Evolutionary conservation across 1,284 basidiomycete genomes (phyloP), one percentile per base, ranked within the genome.

Genomic region (Cystobasidium pallidum): DNA sequence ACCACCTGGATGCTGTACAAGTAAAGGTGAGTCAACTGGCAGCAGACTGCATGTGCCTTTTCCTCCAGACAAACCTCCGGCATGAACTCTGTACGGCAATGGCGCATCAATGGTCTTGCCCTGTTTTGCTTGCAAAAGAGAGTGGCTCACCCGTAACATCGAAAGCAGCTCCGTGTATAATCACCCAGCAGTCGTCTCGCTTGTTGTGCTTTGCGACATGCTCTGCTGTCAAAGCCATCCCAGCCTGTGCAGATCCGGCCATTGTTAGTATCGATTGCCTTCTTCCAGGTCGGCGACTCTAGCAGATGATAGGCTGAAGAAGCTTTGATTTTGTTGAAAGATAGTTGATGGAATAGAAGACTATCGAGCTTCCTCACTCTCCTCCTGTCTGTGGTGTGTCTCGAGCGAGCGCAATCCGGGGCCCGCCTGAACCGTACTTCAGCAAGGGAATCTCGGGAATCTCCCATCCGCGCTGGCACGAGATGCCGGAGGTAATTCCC

Each of bases 161-260:
- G 41, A 41, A 43, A 64, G 52, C 55, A 41, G 28, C 15, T 88
- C 90, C 91, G 80, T 92, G 91, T 1, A 94, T 88, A 70, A 93
- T 91, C 76, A 94, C 91, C 91, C 91, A 93, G 75, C 91, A 92
- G 75, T 88, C 90, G 76, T 91, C 84, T 39, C 87, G 81, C 52
- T 77, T 84, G 79, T 88, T 89, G 79, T 92, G 90, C 78, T 85
- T 81, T 8, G 88, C 86, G 21, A 92, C 88, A 73, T 88, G 85
- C 74, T 86, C 82, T 34, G 74, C 70, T 10, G 72, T 59, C 3
- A 78, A 57, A 64, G 74, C 72, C 74, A 32, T 45, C 2, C 52
- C 63, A 52, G 49, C 67, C 34, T 45, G 36, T 28, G 57, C 41
- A 36, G 66, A 67, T 36, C 39, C 34, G 13, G 54, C 55, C 28